A percentile compares a stretch with the other conserved stretches of the same genome.
phyloP scores from a whole-genome alignment of 2,329 filamentous ascomycete genomes.

The Aspergillus fischeri region DNA sequence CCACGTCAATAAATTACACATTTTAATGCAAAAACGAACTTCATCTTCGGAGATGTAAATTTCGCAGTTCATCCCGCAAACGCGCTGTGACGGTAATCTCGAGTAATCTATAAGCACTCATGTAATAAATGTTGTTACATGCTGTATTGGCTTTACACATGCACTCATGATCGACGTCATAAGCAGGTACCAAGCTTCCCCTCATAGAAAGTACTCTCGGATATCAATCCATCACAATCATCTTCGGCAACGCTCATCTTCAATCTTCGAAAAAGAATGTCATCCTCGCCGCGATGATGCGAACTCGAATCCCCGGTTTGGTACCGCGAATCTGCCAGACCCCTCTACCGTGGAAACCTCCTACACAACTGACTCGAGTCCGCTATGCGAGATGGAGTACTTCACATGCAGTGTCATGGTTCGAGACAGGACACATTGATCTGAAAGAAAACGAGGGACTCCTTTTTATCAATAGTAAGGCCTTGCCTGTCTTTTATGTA shows the following conservation, averaged over 20 bases:
- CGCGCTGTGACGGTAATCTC: conserved; percentile 15
- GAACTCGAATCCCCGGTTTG: conserved; percentile 8
- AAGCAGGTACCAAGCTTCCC: neutral
- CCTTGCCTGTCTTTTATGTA: neutral
- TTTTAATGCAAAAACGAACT: neutral
- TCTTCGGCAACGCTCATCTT: neutral
- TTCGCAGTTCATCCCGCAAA: conserved; percentile 29
- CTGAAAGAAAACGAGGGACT: conserved; percentile 72
- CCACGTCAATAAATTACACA: neutral
- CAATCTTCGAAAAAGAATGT: neutral
- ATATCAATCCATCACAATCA: neutral
- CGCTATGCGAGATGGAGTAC: neutral
- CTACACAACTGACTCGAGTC: neutral
- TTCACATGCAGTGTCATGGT: conserved; percentile 47
- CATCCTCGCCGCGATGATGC: conserved; percentile 17
- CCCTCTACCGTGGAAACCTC: conserved; percentile 2
- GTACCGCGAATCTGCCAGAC: conserved; percentile 4
- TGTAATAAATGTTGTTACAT: neutral
- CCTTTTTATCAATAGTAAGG: conserved; percentile 78
- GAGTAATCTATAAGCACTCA: neutral
- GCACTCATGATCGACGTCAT: conserved; percentile 8
- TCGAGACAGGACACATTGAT: conserved; percentile 77
- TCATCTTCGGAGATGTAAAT: conserved; percentile 4
- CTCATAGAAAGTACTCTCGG: neutral
- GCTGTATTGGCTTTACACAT: neutral